These are phyloP conservation scores for Sporothrix dimorphospora DNA, from an alignment of 2,329 filamentous ascomycete genomes.

Conservation along the genomic window DNA sequence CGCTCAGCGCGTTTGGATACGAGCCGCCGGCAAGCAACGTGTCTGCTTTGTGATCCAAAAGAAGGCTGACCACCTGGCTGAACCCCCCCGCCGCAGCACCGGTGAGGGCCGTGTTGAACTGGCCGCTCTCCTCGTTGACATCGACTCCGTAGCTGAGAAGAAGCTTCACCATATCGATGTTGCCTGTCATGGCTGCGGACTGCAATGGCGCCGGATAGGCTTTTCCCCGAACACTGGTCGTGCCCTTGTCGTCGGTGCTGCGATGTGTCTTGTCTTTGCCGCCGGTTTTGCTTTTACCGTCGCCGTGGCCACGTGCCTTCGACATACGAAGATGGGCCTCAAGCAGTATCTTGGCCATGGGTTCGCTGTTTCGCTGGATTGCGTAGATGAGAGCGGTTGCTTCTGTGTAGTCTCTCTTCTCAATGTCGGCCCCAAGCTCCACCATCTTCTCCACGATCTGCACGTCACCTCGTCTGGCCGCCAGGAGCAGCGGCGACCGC, in stretches of 20 bases:
- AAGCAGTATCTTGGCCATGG: neutral
- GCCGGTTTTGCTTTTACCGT: neutral
- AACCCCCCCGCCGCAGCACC: neutral
- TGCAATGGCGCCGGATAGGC: neutral
- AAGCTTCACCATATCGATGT: neutral
- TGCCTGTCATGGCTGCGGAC: neutral
- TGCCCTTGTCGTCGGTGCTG: neutral
- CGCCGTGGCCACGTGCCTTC: neutral
- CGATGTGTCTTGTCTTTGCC: too few relatives aligned
- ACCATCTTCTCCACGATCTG: conserved; percentile 2
- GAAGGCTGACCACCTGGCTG: neutral
- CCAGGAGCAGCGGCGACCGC: neutral
- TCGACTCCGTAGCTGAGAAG: conserved; percentile 8
- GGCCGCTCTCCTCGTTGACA: conserved; percentile 18
- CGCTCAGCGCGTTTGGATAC: conserved; percentile 10
- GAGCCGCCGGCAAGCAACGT: neutral
- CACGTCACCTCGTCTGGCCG: neutral
- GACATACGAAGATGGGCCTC: neutral
- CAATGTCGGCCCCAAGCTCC: conserved; percentile 2
- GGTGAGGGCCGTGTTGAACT: conserved; percentile 21
- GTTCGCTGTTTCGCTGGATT: neutral
- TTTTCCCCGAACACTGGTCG: too few relatives aligned
- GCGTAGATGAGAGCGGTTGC: neutral
- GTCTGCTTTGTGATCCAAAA: neutral
- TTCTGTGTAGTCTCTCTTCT: neutral